Evolutionary conservation across 1,284 basidiomycete species (phyloP), one percentile per base, ranked within the genome.

Genomic region (Xerocomus amazonicus): DNA sequence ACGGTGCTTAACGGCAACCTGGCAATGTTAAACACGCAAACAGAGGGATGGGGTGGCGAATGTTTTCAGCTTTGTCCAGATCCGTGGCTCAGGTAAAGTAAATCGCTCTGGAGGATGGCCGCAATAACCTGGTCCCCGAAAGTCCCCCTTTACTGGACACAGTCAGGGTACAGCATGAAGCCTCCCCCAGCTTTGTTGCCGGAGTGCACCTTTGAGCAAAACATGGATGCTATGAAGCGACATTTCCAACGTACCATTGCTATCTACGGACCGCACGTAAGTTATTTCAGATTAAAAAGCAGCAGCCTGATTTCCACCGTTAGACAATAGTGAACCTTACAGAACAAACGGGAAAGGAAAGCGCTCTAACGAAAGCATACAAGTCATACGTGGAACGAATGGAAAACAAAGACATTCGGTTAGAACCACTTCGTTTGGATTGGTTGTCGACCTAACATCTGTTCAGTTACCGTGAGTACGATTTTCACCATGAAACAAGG

Each of bases 61-160:
- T 59, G 71, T 92, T 7, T 95, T 95, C 67, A 84, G 87, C 55
- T 92, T 93, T 68, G 80, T 93, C 0, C 92, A 97, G 68, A 80
- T 91, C 41, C 79, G 95, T 59, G 95, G 94, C 8, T 95, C 92
- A 16, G 92, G 90, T 88, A 58, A 23, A 54, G 80, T 70, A 36
- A 41, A 50, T 55, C 37, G 37, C 39, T 43, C 53, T 45, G 27
- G 6, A 45, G 13, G 28, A 26, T 40, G 14, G 39, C 51, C 19
- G 47, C 9, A 9, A 33, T 49, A 35, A 56, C 44, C 27, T 54
- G 44, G 6, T 42, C 19, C 41, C 56, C 45, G 41, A 13, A 54
- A 92, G 89, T 96, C 51, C 92, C 92, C 3, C 73, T 96, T 16
- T 93, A 85, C 63, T 96, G 92, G 92, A 85, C 81, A 5, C 92